These are phyloP conservation scores for Helminthosporium solani DNA, from an alignment of 2,329 filamentous ascomycete species.

Conservation along the genomic window DNA sequence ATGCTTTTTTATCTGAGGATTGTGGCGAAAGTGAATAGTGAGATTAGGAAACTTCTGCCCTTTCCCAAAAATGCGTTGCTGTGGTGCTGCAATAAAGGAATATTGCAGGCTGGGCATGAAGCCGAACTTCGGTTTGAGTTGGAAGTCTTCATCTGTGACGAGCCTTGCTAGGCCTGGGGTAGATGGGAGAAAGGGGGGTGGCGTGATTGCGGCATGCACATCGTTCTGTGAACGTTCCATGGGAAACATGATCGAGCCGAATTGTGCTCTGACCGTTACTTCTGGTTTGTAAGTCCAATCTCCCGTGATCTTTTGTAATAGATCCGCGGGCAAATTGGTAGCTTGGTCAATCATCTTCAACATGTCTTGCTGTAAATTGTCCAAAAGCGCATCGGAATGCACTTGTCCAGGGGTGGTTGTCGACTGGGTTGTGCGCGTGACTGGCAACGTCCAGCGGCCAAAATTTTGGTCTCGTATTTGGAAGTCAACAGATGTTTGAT, in stretches of 20 bases:
- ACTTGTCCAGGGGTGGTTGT: background rate
- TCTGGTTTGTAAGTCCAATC: conserved; percentile 19
- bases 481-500: conserved; percentile 23
- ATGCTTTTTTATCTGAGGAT: conserved; percentile 9
- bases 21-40: conserved; percentile 21
- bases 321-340: background rate
- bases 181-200: conserved; percentile 17
- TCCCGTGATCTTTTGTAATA: background rate
- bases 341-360: background rate
- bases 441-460: conserved; percentile 30
- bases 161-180: conserved; percentile 26
- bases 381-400: background rate
- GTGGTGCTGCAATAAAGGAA: conserved; percentile 24
- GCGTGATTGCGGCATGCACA: conserved; percentile 3
- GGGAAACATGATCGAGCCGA: conserved; percentile 30
- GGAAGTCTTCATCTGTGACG: conserved; percentile 17
- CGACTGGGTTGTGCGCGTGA: conserved; percentile 9
- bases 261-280: conserved; percentile 18
- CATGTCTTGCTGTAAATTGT: conserved; percentile 4
- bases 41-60: conserved; percentile 26
- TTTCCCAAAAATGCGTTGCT: conserved; percentile 8
- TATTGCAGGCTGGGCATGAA: conserved; percentile 22
- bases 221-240: conserved; percentile 7
- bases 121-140: background rate
- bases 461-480: conserved; percentile 18